These are phyloP conservation scores for Articulospora tetracladia DNA, from an alignment of 495 filamentous ascomycete genomes.

Conservation along the genomic window DNA sequence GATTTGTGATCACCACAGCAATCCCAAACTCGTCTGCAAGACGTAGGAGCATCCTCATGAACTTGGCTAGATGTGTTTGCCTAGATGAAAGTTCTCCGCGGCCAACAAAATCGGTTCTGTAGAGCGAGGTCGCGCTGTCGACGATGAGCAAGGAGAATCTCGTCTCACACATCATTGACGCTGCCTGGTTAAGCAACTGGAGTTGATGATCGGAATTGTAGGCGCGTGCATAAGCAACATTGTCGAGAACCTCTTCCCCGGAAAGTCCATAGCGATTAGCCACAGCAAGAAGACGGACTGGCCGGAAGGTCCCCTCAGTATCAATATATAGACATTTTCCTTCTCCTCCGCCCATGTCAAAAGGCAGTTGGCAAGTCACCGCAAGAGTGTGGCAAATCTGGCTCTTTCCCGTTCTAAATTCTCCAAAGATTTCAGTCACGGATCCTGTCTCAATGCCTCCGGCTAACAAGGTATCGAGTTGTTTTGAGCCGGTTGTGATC, in stretches of 20 bases:
- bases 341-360: constrained; percentile 98
- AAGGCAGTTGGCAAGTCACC: constrained; percentile 94
- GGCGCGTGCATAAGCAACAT: constrained; percentile 94
- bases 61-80: constrained; percentile 94
- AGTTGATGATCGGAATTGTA: constrained; percentile 99
- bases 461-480: constrained; percentile 90
- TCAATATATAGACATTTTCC: constrained; percentile 99
- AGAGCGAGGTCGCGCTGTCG: constrained; percentile 90
- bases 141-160: constrained; percentile 94
- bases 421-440: constrained; percentile 98
- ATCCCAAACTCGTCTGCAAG: constrained; percentile 98
- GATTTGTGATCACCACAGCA: constrained; percentile 97
- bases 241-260: constrained; percentile 96
- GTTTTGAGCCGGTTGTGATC: constrained; percentile 95
- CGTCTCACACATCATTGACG: constrained; percentile 98
- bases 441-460: constrained; percentile 95
- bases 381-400: constrained; percentile 99
- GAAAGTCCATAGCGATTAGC: constrained; percentile 91
- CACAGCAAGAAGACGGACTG: constrained; percentile 84
- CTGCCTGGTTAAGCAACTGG: constrained; percentile 88
- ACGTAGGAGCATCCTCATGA: constrained; percentile 90
- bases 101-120: constrained; percentile 92
- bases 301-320: constrained; percentile 95
- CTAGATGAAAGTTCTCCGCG: constrained; percentile 87
- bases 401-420: constrained; percentile 96